phyloP scores from a whole-genome alignment of 352 stramenopile species.

The Phytophthora cajani region DNA sequence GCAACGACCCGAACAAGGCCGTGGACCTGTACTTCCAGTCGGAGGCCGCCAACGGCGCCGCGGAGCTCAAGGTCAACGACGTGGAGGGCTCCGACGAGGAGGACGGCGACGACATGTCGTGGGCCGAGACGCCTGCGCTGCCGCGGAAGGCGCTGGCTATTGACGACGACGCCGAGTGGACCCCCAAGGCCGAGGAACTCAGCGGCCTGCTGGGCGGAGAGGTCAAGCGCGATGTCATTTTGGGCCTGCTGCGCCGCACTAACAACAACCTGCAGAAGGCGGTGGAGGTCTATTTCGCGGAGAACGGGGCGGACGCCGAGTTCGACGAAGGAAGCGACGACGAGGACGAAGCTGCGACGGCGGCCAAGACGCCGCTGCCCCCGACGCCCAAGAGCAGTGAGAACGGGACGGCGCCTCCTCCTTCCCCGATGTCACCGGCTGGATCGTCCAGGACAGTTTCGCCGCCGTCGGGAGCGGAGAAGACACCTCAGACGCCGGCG shows the following conservation, averaged over 20 bases:
- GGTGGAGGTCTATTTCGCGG: constrained; percentile 81
- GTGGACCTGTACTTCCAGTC: constrained; percentile 84
- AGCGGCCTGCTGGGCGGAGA: constrained; percentile 79
- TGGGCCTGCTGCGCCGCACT: constrained; percentile 65
- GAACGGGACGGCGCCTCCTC: constrained; percentile 18
- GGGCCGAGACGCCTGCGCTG: constrained; percentile 26
- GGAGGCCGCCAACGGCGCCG: constrained; percentile 46
- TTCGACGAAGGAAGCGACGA: constrained; percentile 58
- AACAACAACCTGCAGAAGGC: constrained; percentile 78
- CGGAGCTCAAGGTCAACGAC: constrained; percentile 55
- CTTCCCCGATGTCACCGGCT: constrained; percentile 12
- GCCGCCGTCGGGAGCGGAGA: constrained; percentile 33
- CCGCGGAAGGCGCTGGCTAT: constrained; percentile 16
- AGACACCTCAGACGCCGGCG: constrained; percentile 27
- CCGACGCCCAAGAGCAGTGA: constrained; percentile 9
- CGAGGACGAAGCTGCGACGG: constrained; percentile 37
- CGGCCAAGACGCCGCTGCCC: constrained; percentile 26
- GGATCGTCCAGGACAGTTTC: constrained; percentile 16
- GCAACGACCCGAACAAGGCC: constrained; percentile 87
- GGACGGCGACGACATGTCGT: constrained; percentile 30
- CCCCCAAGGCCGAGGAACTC: constrained; percentile 58
- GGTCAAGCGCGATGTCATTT: constrained; percentile 60
- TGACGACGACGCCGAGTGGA: constrained; percentile 38
- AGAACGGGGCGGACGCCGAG: constrained; percentile 56
- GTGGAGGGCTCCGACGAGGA: constrained; percentile 56